phyloP scores from a whole-genome alignment of 352 stramenopile genomes.

The Phytophthora podocarpi region DNA sequence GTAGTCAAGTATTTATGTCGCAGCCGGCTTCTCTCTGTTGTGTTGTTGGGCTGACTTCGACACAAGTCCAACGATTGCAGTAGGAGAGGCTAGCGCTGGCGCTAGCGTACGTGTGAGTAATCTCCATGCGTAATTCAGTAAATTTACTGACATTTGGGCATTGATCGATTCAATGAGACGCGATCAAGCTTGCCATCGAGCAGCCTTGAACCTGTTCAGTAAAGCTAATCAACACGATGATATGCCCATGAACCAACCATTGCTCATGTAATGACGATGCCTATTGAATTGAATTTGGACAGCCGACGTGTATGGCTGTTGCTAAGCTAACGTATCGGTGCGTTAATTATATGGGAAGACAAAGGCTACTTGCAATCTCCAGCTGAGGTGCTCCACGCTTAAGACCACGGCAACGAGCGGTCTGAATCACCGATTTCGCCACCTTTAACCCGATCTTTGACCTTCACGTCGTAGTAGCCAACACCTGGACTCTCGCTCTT shows the following conservation, averaged over 20 bases:
- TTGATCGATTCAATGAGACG: constrained; percentile 15
- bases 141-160: constrained; percentile 24
- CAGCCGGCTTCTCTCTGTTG: constrained; percentile 20
- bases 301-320: constrained; percentile 4
- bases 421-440: constrained; percentile 82
- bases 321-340: constrained; percentile 9
- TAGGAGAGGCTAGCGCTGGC: constrained; percentile 15
- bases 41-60: constrained; percentile 23
- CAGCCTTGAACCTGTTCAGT: not conserved
- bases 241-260: too few relatives aligned
- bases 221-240: constrained; percentile 1
- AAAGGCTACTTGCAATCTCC: constrained; percentile 15
- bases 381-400: constrained; percentile 7
- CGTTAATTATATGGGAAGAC: constrained; percentile 21
- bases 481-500: constrained; percentile 75
- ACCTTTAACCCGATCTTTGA: constrained; percentile 66
- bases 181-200: not conserved
- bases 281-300: constrained; percentile 23
- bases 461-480: constrained; percentile 80
- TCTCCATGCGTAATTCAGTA: constrained; percentile 32
- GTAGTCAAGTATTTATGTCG: constrained; percentile 60
- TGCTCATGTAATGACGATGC: too few relatives aligned
- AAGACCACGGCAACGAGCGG: constrained; percentile 66
- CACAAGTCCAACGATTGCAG: constrained; percentile 6
- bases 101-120: constrained; percentile 35